Base-by-base conservation (phyloP, 352 stramenopile genomes). In the Globisporangium okanoganense region DNA sequence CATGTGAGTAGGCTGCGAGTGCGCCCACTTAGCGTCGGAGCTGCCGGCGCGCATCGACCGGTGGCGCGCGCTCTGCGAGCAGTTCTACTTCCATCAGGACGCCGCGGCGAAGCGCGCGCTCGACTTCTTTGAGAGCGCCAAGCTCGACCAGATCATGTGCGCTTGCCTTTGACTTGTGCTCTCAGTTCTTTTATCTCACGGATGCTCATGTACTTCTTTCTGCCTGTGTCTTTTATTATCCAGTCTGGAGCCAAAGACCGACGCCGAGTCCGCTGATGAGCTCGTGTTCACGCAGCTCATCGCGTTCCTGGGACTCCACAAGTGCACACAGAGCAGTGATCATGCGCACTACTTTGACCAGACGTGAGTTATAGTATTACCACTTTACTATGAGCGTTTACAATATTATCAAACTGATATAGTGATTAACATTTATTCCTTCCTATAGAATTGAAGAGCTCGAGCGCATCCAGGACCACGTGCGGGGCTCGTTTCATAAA, bases 71-170 rank as follows among this genome's bases (percentile, higher is more conserved):
- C 52, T 87, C 10, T 93, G 84, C 56, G 62, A 67, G 40, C 66
- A 71, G 31, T 91, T 87, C 56, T 93, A 86, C 60, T 90, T 85
- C 47, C 55, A 79, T 3, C 67, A 84, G 38, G 78, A 90, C 56
- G 61, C 65, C 6, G 33, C 62, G 38, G 79, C 84, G 38, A 85
- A 88, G 69, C 78, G 78, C 47, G 77, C 91, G 49, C 61, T 93
- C 49, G 76, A 87, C 53, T 75, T 74, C 62, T 91, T 91, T 56
- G 84, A 91, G 63, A 71, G 67, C 36, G 64, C 62, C 50, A 85
- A 78, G 70, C 70, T 83, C 54, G 82, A 91, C 47, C 75, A 87
- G 57, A 78, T 90, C 56, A 79, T 73, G 83, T 90, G 40, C 41
- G 51, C 9, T 41, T 10, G 1, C 27, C 10, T 18, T 29, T 40